phyloP scores from a whole-genome alignment of 2,329 filamentous ascomycete genomes.

The Penicillium rolfsii region DNA sequence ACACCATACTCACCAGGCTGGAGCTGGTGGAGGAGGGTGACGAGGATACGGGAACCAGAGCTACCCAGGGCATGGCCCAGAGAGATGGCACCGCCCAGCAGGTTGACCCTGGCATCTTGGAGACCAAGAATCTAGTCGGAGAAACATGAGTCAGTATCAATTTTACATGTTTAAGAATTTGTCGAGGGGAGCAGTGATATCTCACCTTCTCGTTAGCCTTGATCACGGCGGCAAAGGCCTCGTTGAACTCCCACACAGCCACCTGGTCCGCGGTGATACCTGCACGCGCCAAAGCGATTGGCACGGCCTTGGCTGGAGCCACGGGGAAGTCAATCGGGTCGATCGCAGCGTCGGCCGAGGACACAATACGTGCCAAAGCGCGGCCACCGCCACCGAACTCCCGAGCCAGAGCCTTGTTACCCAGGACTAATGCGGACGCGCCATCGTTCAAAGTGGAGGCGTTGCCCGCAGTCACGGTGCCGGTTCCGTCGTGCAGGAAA shows the following conservation, averaged over 20 bases:
- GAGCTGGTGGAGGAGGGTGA: constrained; percentile 87
- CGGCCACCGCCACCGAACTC: constrained; percentile 76
- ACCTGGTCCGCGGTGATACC: constrained; percentile 92
- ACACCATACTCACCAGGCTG: constrained; percentile 92
- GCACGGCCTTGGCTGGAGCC: constrained; percentile 88
- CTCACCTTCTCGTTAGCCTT: constrained; percentile 86
- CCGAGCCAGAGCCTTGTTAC: constrained; percentile 76
- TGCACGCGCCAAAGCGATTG: constrained; percentile 82
- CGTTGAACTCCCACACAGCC: constrained; percentile 96
- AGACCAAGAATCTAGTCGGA: constrained; percentile 71
- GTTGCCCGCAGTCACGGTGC: constrained; percentile 93
- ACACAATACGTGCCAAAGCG: constrained; percentile 83
- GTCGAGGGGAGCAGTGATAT: constrained; percentile 1
- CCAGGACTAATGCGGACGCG: constrained; percentile 84
- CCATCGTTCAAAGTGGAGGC: constrained; percentile 94
- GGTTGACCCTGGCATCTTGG: constrained; percentile 78
- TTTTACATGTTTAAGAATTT: too few species aligned
- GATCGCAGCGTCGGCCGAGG: constrained; percentile 85
- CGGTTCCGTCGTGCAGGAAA: constrained; percentile 81
- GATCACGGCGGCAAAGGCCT: constrained; percentile 94
- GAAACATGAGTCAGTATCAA: constrained; percentile 21
- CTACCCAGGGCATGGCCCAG: constrained; percentile 90
- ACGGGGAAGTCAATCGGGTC: constrained; percentile 93
- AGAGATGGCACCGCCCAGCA: constrained; percentile 86
- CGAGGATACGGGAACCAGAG: constrained; percentile 88